Evolutionary conservation across 148 eudicot species (phyloP), one percentile per base, ranked within the genome.

Genomic region (Vaccinium darrowii): DNA sequence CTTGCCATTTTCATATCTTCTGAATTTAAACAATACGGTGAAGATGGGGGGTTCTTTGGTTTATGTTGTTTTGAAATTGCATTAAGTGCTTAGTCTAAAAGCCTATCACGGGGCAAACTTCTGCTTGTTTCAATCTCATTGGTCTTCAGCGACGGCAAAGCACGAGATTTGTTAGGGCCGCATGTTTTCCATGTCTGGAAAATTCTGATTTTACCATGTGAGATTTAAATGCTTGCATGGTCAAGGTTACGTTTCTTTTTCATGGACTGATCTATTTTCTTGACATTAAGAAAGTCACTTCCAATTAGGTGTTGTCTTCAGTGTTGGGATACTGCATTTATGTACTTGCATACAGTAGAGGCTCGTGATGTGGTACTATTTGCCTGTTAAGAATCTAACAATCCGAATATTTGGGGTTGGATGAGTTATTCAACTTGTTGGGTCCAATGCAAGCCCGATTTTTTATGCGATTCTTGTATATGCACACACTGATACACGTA

Each of bases 151-250:
- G 60, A 27, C 57, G 15, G 25, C 60, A 3, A 51, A 8, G 19
- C 56, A 50, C 30, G 74, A 11, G 15, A 82, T 49, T 5, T 11
- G 30, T 43, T 82, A 52, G 58, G 76, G 33, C 27, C 30, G 18
- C 14, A 23, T 69, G 58, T n/a, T 43, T 33, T 15, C 84, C 43
- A 23, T 25, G 33, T 81, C 49, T 15, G 56, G 43, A 78, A 25
- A 78, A 10, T 54, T 79, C 81, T 23, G 60, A 56, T 78, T 8
- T 51, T 23, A 52, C 33, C 23, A 27, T 16, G 81, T 78, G 8
- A 27, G 81, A 78, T 78, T 27, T 27, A 25, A 25, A 78, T 54
- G n/a, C 65, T 78, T 27, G 57, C 63, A 36, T 54, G 81, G 81
- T 78, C 63, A 54, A 43, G 21, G 52, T n/a, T 39, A 14, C 2